These are phyloP conservation scores for Ascochyta lentis DNA, from an alignment of 2,329 filamentous ascomycete genomes.

Conservation along the genomic window DNA sequence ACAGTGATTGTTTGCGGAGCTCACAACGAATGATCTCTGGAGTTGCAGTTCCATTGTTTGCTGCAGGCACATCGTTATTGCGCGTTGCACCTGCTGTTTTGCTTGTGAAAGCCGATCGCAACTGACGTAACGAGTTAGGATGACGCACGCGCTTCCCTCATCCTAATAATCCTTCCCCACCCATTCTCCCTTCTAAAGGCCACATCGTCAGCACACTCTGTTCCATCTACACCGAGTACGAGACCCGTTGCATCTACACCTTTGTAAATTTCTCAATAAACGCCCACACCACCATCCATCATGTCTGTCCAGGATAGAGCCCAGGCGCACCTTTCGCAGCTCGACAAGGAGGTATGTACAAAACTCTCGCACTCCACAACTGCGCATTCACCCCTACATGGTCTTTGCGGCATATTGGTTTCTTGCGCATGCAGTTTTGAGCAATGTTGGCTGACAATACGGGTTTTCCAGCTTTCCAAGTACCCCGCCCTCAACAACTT, in stretches of 20 bases:
- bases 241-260: constrained; percentile 12
- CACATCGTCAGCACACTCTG: constrained; percentile 20
- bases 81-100: constrained; percentile 17
- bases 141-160: constrained; percentile 37
- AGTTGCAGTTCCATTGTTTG: constrained; percentile 2
- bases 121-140: constrained; percentile 43
- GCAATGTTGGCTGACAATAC: constrained; percentile 29
- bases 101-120: constrained; percentile 38
- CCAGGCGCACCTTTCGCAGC: constrained; percentile 76
- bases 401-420: not conserved
- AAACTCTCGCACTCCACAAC: not conserved
- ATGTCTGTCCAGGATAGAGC: constrained; percentile 82
- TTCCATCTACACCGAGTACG: constrained; percentile 21
- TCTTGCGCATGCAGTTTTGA: not conserved
- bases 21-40: not conserved
- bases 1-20: not conserved
- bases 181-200: constrained; percentile 25
- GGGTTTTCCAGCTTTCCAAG: constrained; percentile 73
- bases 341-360: constrained; percentile 79
- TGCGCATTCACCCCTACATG: not conserved
- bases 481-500: constrained; percentile 84
- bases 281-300: constrained; percentile 39
- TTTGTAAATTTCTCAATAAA: constrained; percentile 3
- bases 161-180: constrained; percentile 37
- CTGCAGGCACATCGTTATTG: constrained; percentile 4